A percentile compares a stretch with the other conserved stretches of the same genome.
These are phyloP conservation scores for Rozella allomycis DNA, from an alignment of 371 early-diverging fungal genomes.

Conservation along the genomic window DNA sequence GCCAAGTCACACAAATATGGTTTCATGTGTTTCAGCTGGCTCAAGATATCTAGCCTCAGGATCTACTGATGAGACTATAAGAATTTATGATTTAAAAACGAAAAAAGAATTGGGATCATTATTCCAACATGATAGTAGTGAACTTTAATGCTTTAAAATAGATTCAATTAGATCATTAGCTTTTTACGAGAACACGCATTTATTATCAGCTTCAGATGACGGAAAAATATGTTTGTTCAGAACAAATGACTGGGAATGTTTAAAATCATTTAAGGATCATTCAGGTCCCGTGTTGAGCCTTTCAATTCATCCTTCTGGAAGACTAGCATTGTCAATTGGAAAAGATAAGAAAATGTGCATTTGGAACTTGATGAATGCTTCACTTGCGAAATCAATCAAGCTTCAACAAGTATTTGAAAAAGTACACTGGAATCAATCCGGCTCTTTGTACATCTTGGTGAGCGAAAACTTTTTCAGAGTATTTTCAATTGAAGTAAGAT, in stretches of 20 bases:
- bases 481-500: no score
- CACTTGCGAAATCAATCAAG: no score
- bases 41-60: slow-evolving; percentile 73
- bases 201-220: slow-evolving; percentile 74
- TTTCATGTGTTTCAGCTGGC: slow-evolving; percentile 46
- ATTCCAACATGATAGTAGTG: slow-evolving; percentile 73
- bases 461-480: no score
- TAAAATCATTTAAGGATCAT: slow-evolving; percentile 78
- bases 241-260: slow-evolving; percentile 83
- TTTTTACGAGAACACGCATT: slow-evolving; percentile 55
- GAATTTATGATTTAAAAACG: slow-evolving; percentile 62
- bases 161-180: slow-evolving; percentile 59
- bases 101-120: slow-evolving; percentile 75
- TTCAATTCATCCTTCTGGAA: slow-evolving; percentile 79
- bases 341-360: slow-evolving; percentile 53
- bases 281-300: slow-evolving; percentile 31
- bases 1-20: slow-evolving; percentile 85
- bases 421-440: no score
- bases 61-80: slow-evolving; percentile 81
- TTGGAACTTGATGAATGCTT: no score
- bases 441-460: no score
- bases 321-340: slow-evolving; percentile 29
- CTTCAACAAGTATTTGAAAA: no score
- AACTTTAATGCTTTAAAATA: no score
- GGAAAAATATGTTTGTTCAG: slow-evolving; percentile 65